Evolutionary conservation across 176 grass and related monocot genomes (phyloP), one percentile per base, ranked within the genome.

Genomic region (Carex cristatella): DNA sequence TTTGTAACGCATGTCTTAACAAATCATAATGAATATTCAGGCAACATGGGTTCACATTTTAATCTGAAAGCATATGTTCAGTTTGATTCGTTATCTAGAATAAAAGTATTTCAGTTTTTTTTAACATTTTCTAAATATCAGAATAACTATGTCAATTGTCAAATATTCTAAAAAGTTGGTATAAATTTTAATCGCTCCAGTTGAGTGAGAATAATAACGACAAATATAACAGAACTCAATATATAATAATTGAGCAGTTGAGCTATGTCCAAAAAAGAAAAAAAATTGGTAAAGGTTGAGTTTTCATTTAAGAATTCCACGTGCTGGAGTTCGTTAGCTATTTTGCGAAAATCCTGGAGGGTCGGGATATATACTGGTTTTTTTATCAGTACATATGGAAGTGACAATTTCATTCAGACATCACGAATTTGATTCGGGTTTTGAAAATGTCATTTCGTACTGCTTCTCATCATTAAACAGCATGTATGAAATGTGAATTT

Each of bases 281-380:
- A 38, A 38, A 38, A 38, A 38, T 38, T 38, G 37, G 37, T 38
- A 38, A 38, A 38, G 37, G 37, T 38, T 38, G 72, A 27, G 11
- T 55, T 31, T 32, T 48, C 72, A 77, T 77, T 77, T 77, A 77
- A 77, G 48, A 48, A 5, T 5, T 55, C 72, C 72, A 55, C 72
- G 31, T 77, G 72, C 48, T 74, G 23, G 12, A 55, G 48, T 51
- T 77, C 16, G 48, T 54, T 77, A 32, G 73, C 4, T 10, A 55
- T 32, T 48, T 38, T 38, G 4, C 49, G 23, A 2, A 56, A 77
- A 77, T 77, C 23, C 19, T 7, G 73, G 27, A 68, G 8, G 6
- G 10, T 77, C 11, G 13, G 18, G 19, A 23, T 23, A 23, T 23
- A n/a, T 11, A 33, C 32, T 33, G 32, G 32, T 1, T 33, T 14